Evolutionary conservation across 306 rosid genomes (phyloP).

Genomic region (Rosa chinensis): DNA sequence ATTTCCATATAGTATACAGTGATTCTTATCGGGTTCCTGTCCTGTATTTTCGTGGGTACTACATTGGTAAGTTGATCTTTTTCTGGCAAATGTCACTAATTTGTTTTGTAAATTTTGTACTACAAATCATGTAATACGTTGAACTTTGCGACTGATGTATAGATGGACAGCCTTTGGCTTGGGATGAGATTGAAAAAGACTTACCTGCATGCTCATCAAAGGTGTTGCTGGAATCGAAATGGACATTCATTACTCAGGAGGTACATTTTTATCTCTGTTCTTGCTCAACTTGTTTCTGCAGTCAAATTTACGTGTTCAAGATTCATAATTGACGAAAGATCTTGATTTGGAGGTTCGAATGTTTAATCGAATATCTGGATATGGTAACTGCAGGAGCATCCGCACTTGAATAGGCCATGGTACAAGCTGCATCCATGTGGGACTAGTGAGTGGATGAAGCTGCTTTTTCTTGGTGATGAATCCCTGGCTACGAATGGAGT

Average conservation of each 20-base stretch:
- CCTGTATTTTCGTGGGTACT: constrained; percentile 65
- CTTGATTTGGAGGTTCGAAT: background rate
- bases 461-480: constrained; percentile 45
- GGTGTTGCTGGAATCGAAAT: constrained; percentile 62
- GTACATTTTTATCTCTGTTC: constrained; percentile 27
- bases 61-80: constrained; percentile 48
- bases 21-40: constrained; percentile 78
- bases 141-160: constrained; percentile 8
- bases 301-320: background rate
- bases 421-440: constrained; percentile 93
- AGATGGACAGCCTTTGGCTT: constrained; percentile 65
- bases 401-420: constrained; percentile 84
- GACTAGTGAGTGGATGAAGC: constrained; percentile 87
- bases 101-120: background rate
- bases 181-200: constrained; percentile 58
- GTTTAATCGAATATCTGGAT: background rate
- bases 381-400: constrained; percentile 67
- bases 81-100: background rate
- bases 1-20: constrained; percentile 69
- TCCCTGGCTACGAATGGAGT: constrained; percentile 35
- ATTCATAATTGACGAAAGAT: background rate
- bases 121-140: background rate
- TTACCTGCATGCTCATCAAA: constrained; percentile 63
- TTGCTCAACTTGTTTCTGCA: background rate
- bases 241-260: constrained; percentile 88